Percentiles rank a stretch among this genome's conserved stretches.
phyloP scores from a whole-genome alignment of 1,284 basidiomycete species.

The Ustilago vetiveriae region DNA sequence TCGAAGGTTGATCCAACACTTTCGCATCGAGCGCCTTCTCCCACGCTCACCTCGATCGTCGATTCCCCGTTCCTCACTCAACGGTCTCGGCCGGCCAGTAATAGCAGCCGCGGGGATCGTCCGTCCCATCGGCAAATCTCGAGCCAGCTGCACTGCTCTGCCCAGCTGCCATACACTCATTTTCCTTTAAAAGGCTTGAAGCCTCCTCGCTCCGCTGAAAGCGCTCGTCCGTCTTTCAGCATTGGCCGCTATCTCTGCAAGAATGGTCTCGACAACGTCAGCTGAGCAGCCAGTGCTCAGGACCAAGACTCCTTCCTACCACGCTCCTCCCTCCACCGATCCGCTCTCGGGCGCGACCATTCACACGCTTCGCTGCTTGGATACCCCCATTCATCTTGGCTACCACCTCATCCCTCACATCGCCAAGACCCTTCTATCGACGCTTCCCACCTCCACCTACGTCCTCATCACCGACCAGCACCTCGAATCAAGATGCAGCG shows the following conservation, averaged over 20 bases:
- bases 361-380: slow-evolving; percentile 60
- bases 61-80: neutral
- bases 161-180: neutral
- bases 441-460: slow-evolving; percentile 85
- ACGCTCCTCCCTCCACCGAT: slow-evolving; percentile 58
- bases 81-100: too few relatives aligned
- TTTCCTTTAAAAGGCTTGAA: slow-evolving; percentile 9
- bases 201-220: neutral
- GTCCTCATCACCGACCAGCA: slow-evolving; percentile 92
- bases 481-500: slow-evolving; percentile 70
- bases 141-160: too few relatives aligned
- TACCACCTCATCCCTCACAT: slow-evolving; percentile 66
- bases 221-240: neutral
- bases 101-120: too few relatives aligned
- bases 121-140: too few relatives aligned
- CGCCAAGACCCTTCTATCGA: slow-evolving; percentile 76
- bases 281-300: slow-evolving; percentile 41
- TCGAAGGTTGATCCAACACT: slow-evolving; percentile 3
- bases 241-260: neutral
- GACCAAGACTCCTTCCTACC: slow-evolving; percentile 64
- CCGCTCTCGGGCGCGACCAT: slow-evolving; percentile 58
- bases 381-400: slow-evolving; percentile 63
- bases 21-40: neutral
- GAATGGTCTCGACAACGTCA: slow-evolving; percentile 23
- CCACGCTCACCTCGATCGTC: slow-evolving; percentile 1